Base-by-base conservation (phyloP, 345 rosid genomes). In the Acer negundo region DNA sequence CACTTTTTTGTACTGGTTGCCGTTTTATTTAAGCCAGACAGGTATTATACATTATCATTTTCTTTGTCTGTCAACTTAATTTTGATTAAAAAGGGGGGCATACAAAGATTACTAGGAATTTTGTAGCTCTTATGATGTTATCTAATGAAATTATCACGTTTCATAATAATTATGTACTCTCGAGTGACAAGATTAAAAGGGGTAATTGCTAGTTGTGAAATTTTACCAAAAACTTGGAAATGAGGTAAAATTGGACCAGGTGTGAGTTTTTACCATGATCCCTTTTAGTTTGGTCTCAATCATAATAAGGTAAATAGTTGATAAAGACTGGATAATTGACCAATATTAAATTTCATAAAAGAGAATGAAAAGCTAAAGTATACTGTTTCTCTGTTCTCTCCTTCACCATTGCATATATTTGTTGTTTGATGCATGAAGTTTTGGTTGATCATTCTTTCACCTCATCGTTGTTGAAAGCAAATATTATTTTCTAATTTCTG, bases 1-100 rank as follows among this genome's bases (percentile, higher is more conserved):
- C 73, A 92, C 99, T 0, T 95, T 95, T 83, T 88, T 93, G 77
- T 95, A 90, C 67, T 92, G 98, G 99, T 84, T 95, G 69, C 98
- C 99, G 2, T 93, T 92, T 86, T 95, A 95, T 81, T 82, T 95
- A 17, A 93, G 94, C 75, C 98, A 93, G 78, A 92, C 97, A 79
- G 90, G 98, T 93, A 87, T 67, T 73, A 76, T 78, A 53, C 61
- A 31, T 12, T 7, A 10, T 65, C 70, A 56, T 23, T 31, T 7
- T 69, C 46, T 59, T 58, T 62, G 17, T 38, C 35, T 74, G 13
- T 62, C 67, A 23, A 49, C n/a, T 56, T 42, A 59, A 6, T 64
- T 58, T 69, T 59, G 22, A 24, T n/a, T 2, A 11, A 12, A 64
- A 20, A 55, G 23, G 3, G 59, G n/a, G 26, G n/a, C 3, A 6